These are phyloP conservation scores for Scheffersomyces ergatensis DNA, from an alignment of 805 yeast genomes.

Conservation along the genomic window DNA sequence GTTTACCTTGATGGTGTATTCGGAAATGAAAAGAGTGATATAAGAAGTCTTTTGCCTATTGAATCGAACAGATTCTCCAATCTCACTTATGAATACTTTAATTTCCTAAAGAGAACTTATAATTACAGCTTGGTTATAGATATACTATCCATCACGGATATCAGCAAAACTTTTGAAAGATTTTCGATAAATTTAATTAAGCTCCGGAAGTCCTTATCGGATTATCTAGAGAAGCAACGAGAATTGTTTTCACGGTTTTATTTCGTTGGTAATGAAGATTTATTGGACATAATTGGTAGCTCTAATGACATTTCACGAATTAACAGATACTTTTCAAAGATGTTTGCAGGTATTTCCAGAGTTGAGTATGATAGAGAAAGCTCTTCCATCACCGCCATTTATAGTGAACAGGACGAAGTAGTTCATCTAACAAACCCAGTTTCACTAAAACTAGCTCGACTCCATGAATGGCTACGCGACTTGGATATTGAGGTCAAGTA, in stretches of 20 bases:
- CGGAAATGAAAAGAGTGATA: conserved; percentile 50
- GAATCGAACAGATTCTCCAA: conserved; percentile 68
- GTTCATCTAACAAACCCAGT: conserved; percentile 45
- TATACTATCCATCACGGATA: conserved; percentile 46
- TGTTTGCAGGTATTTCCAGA: conserved; percentile 64
- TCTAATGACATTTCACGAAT: conserved; percentile 43
- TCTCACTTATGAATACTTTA: conserved; percentile 59
- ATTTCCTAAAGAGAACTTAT: conserved; percentile 47
- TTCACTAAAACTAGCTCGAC: conserved; percentile 34
- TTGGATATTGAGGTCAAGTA: conserved; percentile 54
- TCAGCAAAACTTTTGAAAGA: conserved; percentile 46
- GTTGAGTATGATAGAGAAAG: conserved; percentile 33
- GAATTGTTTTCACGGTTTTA: conserved; percentile 76
- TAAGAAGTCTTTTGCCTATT: conserved; percentile 60
- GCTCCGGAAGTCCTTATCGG: conserved; percentile 65
- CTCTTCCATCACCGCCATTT: conserved; percentile 42
- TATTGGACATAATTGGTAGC: conserved; percentile 78
- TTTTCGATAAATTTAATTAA: conserved; percentile 53
- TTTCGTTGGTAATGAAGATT: conserved; percentile 87
- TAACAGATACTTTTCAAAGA: conserved; percentile 61
- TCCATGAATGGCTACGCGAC: conserved; percentile 60
- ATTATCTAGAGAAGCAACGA: conserved; percentile 79
- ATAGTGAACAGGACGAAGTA: conserved; percentile 66
- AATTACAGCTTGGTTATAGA: conserved; percentile 55
- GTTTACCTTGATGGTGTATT: conserved; percentile 80